These are phyloP conservation scores for Coemansia sp. DNA, from an alignment of 192 early-diverging fungal species.

Conservation along the genomic window DNA sequence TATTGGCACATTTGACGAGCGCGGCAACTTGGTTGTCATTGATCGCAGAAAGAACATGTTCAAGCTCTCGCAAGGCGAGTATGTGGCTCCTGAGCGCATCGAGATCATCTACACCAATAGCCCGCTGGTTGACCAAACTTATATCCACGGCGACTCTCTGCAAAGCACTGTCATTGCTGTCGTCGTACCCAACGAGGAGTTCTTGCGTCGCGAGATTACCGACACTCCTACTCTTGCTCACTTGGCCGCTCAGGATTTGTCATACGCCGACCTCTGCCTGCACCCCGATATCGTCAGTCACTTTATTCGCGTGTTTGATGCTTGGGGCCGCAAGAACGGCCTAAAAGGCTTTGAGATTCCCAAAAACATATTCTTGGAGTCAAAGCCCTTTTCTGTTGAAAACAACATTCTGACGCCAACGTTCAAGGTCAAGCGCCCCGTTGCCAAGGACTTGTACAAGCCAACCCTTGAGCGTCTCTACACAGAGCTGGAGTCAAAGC, in stretches of 20 bases:
- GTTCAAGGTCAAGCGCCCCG: constrained; percentile 64
- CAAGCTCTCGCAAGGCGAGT: constrained; percentile 77
- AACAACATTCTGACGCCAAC: constrained; percentile 84
- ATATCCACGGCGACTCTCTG: constrained; percentile 79
- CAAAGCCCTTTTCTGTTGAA: constrained; percentile 72
- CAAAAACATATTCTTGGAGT: constrained; percentile 68
- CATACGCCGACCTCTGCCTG: constrained; percentile 61
- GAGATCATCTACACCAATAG: constrained; percentile 65
- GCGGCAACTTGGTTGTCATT: constrained; percentile 72
- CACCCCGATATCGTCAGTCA: constrained; percentile 57
- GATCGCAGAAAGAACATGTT: constrained; percentile 87
- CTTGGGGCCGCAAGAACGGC: constrained; percentile 58
- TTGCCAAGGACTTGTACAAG: constrained; percentile 52
- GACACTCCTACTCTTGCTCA: constrained; percentile 33
- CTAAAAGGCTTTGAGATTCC: constrained; percentile 75
- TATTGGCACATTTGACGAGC: constrained; percentile 70
- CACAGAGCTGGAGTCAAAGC: background rate
- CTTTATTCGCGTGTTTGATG: constrained; percentile 57
- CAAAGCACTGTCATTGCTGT: constrained; percentile 74
- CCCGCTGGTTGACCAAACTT: constrained; percentile 67
- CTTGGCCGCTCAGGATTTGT: constrained; percentile 23
- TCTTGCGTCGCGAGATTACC: constrained; percentile 49
- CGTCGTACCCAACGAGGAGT: constrained; percentile 71
- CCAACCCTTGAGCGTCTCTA: constrained; percentile 24
- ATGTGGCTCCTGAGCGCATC: constrained; percentile 84